Base-by-base conservation (phyloP, 768 basidiomycete genomes). In the Russula lepida region DNA sequence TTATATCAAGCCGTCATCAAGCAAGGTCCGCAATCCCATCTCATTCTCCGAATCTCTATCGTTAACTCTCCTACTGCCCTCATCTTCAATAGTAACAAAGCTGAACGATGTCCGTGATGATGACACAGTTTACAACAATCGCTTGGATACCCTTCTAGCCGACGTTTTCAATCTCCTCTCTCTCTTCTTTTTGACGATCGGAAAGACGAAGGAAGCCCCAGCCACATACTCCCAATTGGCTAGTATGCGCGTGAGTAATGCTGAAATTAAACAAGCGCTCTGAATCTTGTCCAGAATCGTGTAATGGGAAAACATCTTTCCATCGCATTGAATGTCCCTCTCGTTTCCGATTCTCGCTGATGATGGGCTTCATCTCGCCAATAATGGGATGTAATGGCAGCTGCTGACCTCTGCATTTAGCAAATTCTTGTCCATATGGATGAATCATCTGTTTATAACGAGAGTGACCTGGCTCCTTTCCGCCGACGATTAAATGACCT, bases 121-220 rank as follows among this genome's bases (percentile, higher is more conserved):
- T 66, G 81, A 77, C 63, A 81, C 82, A 23, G 76, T 81, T 9
- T 84, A 85, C 75, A 89, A 85, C 69, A 99, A 98, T 73, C 80
- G 97, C 54, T 80, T 99, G 48, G 97, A 99, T 75, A 95, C 92
- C 6, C 90, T 93, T 4, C 84, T 99, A 49, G 86, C 92, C 30
- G 97, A 99, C 74, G 95, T 98, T 39, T 98, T 98, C 76, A 87
- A 84, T 69, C 81, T 99, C 52, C 82, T 99, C 47, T 95, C 93
- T 15, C 82, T 99, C 66, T 98, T 97, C 81, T 99, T 94, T 78
- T 85, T 99, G 68, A 97, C 95, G 39, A 94, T 99, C 64, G 97
- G 97, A 46, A 95, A 94, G 77, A 94, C 92, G 43, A 84, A 86
- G 66, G 95, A 98, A 73, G 87, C 88, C 11, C 95, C 95, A 0